phyloP scores from a whole-genome alignment of 495 filamentous ascomycete species.

The Patellaria atrata region DNA sequence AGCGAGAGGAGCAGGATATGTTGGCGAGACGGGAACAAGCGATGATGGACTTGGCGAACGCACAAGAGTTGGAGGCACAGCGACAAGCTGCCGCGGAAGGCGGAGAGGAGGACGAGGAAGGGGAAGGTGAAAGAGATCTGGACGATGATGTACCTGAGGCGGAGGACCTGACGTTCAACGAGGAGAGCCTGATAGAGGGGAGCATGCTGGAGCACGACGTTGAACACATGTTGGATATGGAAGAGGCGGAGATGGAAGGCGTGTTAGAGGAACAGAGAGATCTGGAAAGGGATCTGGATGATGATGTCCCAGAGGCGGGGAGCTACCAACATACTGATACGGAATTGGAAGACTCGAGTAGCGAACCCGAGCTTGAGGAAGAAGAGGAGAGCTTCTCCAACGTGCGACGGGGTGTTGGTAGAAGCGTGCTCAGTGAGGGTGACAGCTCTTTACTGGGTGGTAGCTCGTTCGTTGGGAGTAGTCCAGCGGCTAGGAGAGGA shows the following conservation, averaged over 20 bases:
- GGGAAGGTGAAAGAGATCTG: constrained; percentile 32
- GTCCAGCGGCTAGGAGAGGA: constrained; percentile 15
- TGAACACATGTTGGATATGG: constrained; percentile 23
- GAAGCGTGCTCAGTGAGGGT: constrained; percentile 8
- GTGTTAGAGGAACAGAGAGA: constrained; percentile 37
- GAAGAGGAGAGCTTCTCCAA: constrained; percentile 25
- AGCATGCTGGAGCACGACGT: constrained; percentile 22
- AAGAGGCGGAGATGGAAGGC: constrained; percentile 29
- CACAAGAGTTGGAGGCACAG: constrained; percentile 17
- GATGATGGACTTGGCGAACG: constrained; percentile 22
- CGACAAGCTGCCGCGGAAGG: constrained; percentile 5
- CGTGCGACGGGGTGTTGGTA: constrained; percentile 6
- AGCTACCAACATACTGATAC: constrained; percentile 76
- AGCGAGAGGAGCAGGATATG: constrained; percentile 28
- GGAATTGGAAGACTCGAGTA: constrained; percentile 46
- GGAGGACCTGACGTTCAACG: constrained; percentile 34
- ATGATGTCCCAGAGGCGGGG: constrained; percentile 51
- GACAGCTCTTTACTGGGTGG: constrained; percentile 18
- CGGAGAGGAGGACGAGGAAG: constrained; percentile 15
- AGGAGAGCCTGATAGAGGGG: constrained; percentile 25
- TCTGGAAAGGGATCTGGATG: constrained; percentile 45
- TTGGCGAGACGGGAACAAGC: constrained; percentile 23
- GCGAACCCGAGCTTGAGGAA: too few species aligned
- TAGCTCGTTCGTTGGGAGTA: constrained; percentile 18
- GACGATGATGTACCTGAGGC: constrained; percentile 57